A percentile compares a stretch with the other conserved stretches of the same genome.
Conservation (phyloP, 176 grass and related monocot genomes). For the Hordeum vulgare region MorexV3_pseudomolecules_assembly NC_058520.1:356586114-356586613, state of each 20-base stretch:
- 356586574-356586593: too few species aligned
- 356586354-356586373: slow-evolving; percentile 91
- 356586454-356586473: slow-evolving; percentile 70
- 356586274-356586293: slow-evolving; percentile 31
- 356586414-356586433: slow-evolving; percentile 73
- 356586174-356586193: slow-evolving; percentile 26
- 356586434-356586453: slow-evolving; percentile 69
- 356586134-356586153: slow-evolving; percentile 1
- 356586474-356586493: slow-evolving; percentile 90
- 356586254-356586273: slow-evolving; percentile 24
- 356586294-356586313: slow-evolving; percentile 18
- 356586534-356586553: not conserved
- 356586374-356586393: slow-evolving; percentile 91
- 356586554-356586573: too few species aligned
- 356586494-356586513: slow-evolving; percentile 60
- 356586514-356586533: not conserved
- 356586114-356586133: not conserved
- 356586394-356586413: slow-evolving; percentile 67
- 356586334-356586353: slow-evolving; percentile 26
- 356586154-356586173: not conserved
- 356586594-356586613: too few species aligned
- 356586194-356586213: slow-evolving; percentile 13
- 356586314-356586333: slow-evolving; percentile 30
- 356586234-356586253: slow-evolving; percentile 36
- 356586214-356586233: slow-evolving; percentile 17